phyloP scores from a whole-genome alignment of 768 basidiomycete species.

The Termitomyces bulborhizus region DNA sequence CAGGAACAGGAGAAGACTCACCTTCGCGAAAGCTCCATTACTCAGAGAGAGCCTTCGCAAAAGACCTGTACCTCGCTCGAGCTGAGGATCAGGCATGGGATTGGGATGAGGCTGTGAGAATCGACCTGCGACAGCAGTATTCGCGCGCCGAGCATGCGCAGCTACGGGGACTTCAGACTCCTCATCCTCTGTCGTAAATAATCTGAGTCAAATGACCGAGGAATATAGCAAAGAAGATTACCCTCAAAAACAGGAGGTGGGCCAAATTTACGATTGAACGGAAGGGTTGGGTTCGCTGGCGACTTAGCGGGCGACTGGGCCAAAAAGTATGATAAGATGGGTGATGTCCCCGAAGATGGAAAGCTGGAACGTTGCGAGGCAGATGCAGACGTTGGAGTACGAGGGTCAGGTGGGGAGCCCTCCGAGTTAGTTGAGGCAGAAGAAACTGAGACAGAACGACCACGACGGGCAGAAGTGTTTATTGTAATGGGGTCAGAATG shows the following conservation, averaged over 20 bases:
- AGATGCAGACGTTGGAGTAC: slow-evolving; percentile 45
- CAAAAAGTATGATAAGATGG: slow-evolving; percentile 66
- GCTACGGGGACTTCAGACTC: slow-evolving; percentile 35
- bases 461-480: slow-evolving; percentile 32
- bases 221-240: slow-evolving; percentile 19
- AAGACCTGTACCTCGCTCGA: slow-evolving; percentile 65
- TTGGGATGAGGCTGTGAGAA: slow-evolving; percentile 39
- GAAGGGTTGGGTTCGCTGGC: slow-evolving; percentile 43
- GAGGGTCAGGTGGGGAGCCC: slow-evolving; percentile 44
- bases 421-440: slow-evolving; percentile 52
- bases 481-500: slow-evolving; percentile 68
- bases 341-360: slow-evolving; percentile 57
- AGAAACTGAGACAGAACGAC: slow-evolving; percentile 59
- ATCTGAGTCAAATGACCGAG: neutral
- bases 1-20: slow-evolving; percentile 25
- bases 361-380: slow-evolving; percentile 36
- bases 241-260: slow-evolving; percentile 60
- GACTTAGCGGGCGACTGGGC: slow-evolving; percentile 55
- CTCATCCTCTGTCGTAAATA: slow-evolving; percentile 31
- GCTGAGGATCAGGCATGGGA: slow-evolving; percentile 39
- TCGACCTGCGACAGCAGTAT: slow-evolving; percentile 46
- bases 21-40: slow-evolving; percentile 47
- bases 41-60: slow-evolving; percentile 73
- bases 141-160: slow-evolving; percentile 55
- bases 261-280: slow-evolving; percentile 53